These are phyloP conservation scores for Parathielavia hyrcaniae DNA, from an alignment of 495 filamentous ascomycete species.

Conservation along the genomic window DNA sequence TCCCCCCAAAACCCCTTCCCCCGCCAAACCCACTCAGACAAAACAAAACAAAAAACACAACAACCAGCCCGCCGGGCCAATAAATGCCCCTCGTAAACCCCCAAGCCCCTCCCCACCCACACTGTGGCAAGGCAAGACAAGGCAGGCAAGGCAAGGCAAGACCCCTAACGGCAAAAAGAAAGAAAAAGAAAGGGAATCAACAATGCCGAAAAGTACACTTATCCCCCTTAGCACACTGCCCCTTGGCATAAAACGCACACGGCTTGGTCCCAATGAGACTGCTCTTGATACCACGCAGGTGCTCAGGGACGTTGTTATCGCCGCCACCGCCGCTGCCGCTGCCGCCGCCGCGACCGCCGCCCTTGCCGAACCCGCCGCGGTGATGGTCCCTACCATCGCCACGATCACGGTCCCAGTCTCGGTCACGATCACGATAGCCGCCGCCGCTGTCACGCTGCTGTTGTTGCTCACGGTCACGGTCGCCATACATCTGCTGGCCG, in stretches of 20 bases:
- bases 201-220: conserved; percentile 80
- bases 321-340: conserved; percentile 8
- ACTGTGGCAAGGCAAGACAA: neutral
- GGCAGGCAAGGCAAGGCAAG: neutral
- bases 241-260: conserved; percentile 72
- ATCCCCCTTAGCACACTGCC: conserved; percentile 76
- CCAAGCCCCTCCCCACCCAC: neutral
- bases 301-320: conserved; percentile 26
- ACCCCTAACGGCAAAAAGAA: neutral
- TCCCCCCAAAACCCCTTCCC: too few relatives aligned
- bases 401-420: conserved; percentile 25
- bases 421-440: conserved; percentile 6
- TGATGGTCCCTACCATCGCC: neutral
- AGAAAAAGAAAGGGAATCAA: conserved; percentile 8
- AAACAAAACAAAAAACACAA: neutral
- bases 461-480: conserved; percentile 15
- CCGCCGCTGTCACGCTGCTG: conserved; percentile 17
- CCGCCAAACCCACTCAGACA: too few relatives aligned
- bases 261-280: conserved; percentile 49
- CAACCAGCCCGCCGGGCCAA: neutral
- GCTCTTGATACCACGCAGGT: conserved; percentile 40
- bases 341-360: conserved; percentile 8
- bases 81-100: neutral
- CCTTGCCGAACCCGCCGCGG: conserved; percentile 1
- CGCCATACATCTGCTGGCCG: conserved; percentile 11